phyloP scores from a whole-genome alignment of 1,284 basidiomycete species.

The Ustilago lituana region DNA sequence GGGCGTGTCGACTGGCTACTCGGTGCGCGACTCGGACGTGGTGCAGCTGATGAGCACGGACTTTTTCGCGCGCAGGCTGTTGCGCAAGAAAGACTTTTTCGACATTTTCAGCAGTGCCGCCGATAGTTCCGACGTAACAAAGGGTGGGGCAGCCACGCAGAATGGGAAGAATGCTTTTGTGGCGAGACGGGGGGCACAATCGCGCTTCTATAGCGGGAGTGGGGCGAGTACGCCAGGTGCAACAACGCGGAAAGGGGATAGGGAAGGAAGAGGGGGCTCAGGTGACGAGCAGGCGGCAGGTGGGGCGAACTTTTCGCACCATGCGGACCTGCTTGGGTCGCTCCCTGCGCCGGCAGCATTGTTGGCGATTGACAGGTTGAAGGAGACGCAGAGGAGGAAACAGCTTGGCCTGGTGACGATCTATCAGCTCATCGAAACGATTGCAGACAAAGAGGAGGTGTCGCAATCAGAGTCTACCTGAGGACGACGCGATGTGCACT shows the following conservation, averaged over 20 bases:
- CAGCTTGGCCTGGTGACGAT: conserved; percentile 31
- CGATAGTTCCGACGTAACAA: conserved; percentile 4
- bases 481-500: not conserved
- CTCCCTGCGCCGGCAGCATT: conserved; percentile 37
- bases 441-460: not conserved
- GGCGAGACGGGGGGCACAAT: conserved; percentile 18
- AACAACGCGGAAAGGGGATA: not conserved
- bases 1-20: conserved; percentile 33
- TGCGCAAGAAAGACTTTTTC: conserved; percentile 43
- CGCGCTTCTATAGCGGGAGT: conserved; percentile 39
- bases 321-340: conserved; percentile 40
- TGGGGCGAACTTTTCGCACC: conserved; percentile 19
- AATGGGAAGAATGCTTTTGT: conserved; percentile 18
- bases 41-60: conserved; percentile 59
- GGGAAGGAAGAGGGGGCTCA: not conserved
- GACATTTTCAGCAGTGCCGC: conserved; percentile 24
- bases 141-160: conserved; percentile 15
- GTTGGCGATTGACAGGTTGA: conserved; percentile 29
- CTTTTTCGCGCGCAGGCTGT: conserved; percentile 42
- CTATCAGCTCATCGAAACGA: conserved; percentile 35
- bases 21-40: conserved; percentile 55
- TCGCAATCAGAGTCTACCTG: no score
- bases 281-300: conserved; percentile 10
- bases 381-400: conserved; percentile 23
- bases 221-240: conserved; percentile 39